Conservation (phyloP, 2,329 filamentous ascomycete genomes). For the Fusarium sp. region DNA sequence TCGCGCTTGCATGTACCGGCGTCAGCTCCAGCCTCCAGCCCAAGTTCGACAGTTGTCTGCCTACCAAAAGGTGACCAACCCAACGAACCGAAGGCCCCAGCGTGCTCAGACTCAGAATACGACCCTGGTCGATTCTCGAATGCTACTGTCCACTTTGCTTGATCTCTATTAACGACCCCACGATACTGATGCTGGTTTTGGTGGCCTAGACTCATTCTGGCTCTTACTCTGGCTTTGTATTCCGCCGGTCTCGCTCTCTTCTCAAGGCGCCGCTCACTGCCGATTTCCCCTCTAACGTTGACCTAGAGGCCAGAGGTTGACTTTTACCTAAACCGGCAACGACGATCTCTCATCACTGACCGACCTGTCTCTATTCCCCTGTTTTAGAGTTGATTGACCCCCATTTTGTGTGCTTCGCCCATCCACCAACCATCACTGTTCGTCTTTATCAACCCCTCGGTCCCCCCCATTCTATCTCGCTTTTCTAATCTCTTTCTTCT, state of each 20-base stretch:
- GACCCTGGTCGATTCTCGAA: slow-evolving; percentile 20
- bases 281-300: slow-evolving; percentile 35
- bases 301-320: slow-evolving; percentile 15
- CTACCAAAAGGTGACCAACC: slow-evolving; percentile 1
- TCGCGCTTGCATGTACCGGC: slow-evolving; percentile 33
- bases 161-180: slow-evolving; percentile 6
- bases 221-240: slow-evolving; percentile 15
- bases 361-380: slow-evolving; percentile 38
- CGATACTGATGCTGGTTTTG: slow-evolving; percentile 1
- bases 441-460: slow-evolving; percentile 44
- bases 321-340: slow-evolving; percentile 47
- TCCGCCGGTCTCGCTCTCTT: slow-evolving; percentile 40
- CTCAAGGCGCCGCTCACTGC: slow-evolving; percentile 33
- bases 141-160: slow-evolving; percentile 3
- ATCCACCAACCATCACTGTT: slow-evolving; percentile 28
- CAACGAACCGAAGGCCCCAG: slow-evolving; percentile 8
- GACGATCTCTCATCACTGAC: slow-evolving; percentile 46
- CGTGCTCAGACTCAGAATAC: slow-evolving; percentile 5
- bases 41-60: background rate
- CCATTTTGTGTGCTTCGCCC: slow-evolving; percentile 36
- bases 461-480: slow-evolving; percentile 22
- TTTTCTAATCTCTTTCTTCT: slow-evolving; percentile 27
- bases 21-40: slow-evolving; percentile 9
- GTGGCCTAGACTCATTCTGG: slow-evolving; percentile 11
- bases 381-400: slow-evolving; percentile 49